Evolutionary conservation across 2,329 filamentous ascomycete genomes (phyloP), one percentile per base, ranked within the genome.

Genomic region (Colletotrichum euphorbiae): DNA sequence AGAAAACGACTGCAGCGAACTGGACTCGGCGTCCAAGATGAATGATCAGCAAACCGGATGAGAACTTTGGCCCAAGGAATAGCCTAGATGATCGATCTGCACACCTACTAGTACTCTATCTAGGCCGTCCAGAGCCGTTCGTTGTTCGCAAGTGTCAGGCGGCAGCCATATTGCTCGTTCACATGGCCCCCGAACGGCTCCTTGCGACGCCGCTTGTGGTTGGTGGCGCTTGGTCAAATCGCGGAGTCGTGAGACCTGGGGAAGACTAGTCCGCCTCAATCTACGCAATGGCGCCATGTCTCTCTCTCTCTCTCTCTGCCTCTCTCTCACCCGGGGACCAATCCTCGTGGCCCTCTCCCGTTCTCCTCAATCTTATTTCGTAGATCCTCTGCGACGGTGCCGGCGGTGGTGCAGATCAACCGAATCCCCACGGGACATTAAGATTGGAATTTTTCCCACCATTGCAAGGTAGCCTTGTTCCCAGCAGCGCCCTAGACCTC

Each of bases 191-290:
- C n/a, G 43, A 24, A 38, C 59, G 15, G 5, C 51, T 28, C 17
- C 17, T 24, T 43, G 63, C 50, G 56, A 36, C 15, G 31, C 13
- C 19, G 15, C 33, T 50, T 28, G 59, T 12, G 31, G 40, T 19
- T 24, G 21, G 12, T 33, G 28, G 17, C 15, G n/a, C 13, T 21
- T 11, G 40, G 48, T 7, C 17, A 31, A 38, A 68, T 55, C 65
- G 65, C 55, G 54, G 62, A 55, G 61, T 59, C 19, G 61, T 55
- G 48, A 65, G 54, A 64, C 65, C 54, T 59, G 21, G 21, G 21
- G 21, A 21, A 21, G 2, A 21, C 21, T 21, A 24, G 46, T 15
- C 24, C 11, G 4, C 8, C 43, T 8, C 43, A 36, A 38, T 36
- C 1, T 55, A 42, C 55, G 9, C 55, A 57, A 13, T 42, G n/a